phyloP scores from a whole-genome alignment of 1,139 yeast genomes.

The Debaryomyces robertsiae region DNA sequence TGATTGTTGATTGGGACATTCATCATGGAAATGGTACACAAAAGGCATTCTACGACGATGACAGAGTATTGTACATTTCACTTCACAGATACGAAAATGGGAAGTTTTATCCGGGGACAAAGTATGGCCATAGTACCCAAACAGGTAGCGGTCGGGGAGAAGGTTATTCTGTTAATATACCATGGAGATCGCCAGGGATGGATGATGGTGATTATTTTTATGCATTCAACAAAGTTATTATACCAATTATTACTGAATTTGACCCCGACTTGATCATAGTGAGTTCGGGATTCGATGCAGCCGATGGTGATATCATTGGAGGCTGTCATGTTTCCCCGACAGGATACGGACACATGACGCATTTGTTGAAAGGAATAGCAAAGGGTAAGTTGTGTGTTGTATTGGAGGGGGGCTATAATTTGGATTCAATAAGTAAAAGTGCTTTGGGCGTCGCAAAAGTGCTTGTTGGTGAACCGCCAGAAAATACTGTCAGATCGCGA shows the following conservation, averaged over 20 bases:
- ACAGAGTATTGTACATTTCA: slow-evolving; percentile 86
- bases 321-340: slow-evolving; percentile 95
- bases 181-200: slow-evolving; percentile 94
- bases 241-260: slow-evolving; percentile 88
- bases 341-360: slow-evolving; percentile 97
- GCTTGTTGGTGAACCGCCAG: slow-evolving; percentile 94
- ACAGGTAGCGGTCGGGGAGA: slow-evolving; percentile 85
- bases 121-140: slow-evolving; percentile 72
- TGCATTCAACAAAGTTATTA: slow-evolving; percentile 84
- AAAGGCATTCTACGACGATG: slow-evolving; percentile 84
- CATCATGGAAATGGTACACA: slow-evolving; percentile 99
- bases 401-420: slow-evolving; percentile 94
- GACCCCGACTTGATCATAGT: slow-evolving; percentile 92
- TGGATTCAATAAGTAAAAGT: slow-evolving; percentile 86
- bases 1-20: slow-evolving; percentile 94
- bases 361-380: slow-evolving; percentile 83
- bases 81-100: slow-evolving; percentile 93
- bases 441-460: slow-evolving; percentile 94
- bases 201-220: slow-evolving; percentile 95
- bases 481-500: slow-evolving; percentile 56
- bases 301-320: slow-evolving; percentile 98
- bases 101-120: slow-evolving; percentile 90
- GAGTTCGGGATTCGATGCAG: slow-evolving; percentile 97
- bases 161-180: slow-evolving; percentile 86
- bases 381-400: slow-evolving; percentile 87